These are phyloP conservation scores for Boletales sp. DNA, from an alignment of 768 basidiomycete genomes.

Conservation along the genomic window DNA sequence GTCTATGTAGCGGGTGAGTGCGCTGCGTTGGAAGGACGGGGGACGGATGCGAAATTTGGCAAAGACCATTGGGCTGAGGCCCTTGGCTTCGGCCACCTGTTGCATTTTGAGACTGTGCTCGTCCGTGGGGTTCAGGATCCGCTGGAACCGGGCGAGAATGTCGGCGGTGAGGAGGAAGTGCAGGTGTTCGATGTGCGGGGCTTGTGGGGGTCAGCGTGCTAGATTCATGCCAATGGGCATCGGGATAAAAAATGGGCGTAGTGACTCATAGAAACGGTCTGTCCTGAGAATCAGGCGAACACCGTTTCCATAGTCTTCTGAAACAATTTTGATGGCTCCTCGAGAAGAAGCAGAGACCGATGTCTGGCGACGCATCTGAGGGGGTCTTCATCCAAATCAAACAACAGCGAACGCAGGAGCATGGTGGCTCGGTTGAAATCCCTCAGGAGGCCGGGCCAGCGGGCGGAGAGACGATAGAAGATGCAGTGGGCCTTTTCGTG, in stretches of 20 bases:
- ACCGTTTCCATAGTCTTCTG: too few species aligned
- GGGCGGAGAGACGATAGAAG: too few species aligned
- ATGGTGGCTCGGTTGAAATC: too few species aligned
- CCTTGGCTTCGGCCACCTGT: slow-evolving; percentile 63
- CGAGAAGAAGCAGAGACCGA: too few species aligned
- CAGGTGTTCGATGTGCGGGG: slow-evolving; percentile 86
- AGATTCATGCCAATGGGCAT: slow-evolving; percentile 40
- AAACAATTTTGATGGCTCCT: too few species aligned
- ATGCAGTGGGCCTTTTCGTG: too few species aligned
- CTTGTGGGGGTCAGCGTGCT: slow-evolving; percentile 32
- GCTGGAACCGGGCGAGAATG: slow-evolving; percentile 69
- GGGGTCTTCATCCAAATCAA: too few species aligned
- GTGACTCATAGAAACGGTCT: slow-evolving; percentile 86
- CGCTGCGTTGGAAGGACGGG: neutral
- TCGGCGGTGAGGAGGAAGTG: slow-evolving; percentile 80
- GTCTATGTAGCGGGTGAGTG: slow-evolving; percentile 39
- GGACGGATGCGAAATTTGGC: slow-evolving; percentile 68
- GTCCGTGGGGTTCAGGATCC: slow-evolving; percentile 69
- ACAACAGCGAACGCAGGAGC: too few species aligned
- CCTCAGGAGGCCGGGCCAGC: too few species aligned
- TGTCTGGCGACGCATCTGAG: too few species aligned
- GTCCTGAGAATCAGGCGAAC: too few species aligned
- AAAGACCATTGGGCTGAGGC: slow-evolving; percentile 56
- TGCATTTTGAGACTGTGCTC: slow-evolving; percentile 94
- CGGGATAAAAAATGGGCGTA: slow-evolving; percentile 94